These are phyloP conservation scores for Candida buenavistaensis DNA, from an alignment of 1,139 yeast species.

Conservation along the genomic window DNA sequence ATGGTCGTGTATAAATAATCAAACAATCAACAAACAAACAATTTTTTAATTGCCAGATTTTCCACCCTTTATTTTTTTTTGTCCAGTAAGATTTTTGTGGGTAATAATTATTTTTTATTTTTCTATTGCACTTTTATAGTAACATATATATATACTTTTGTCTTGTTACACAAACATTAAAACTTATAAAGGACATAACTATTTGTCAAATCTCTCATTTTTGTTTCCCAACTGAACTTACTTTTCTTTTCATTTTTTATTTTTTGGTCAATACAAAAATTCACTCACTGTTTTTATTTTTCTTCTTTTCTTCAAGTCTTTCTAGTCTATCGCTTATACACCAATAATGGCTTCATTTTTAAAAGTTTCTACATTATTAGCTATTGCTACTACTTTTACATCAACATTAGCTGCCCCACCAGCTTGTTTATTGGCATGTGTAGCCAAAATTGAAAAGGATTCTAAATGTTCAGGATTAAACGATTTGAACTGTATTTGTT, in stretches of 20 bases:
- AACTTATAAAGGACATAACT: too few species aligned
- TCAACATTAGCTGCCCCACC: constrained; percentile 74
- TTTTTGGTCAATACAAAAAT: too few species aligned
- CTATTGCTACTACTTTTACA: constrained; percentile 51
- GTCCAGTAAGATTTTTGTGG: too few species aligned
- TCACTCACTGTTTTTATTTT: constrained; percentile 2
- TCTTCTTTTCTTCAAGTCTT: constrained; percentile 6
- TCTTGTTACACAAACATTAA: too few species aligned
- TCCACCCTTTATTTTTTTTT: too few species aligned
- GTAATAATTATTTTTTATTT: too few species aligned
- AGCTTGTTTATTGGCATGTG: constrained; percentile 89
- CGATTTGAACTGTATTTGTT: constrained; percentile 67
- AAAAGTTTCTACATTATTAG: constrained; percentile 47
- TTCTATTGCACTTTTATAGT: too few species aligned
- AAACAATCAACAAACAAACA: too few species aligned
- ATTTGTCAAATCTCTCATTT: constrained; percentile 4
- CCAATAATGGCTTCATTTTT: constrained; percentile 16
- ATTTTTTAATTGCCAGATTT: too few species aligned
- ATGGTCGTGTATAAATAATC: not conserved
- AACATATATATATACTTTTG: too few species aligned
- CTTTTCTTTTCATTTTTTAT: not conserved
- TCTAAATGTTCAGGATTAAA: constrained; percentile 57
- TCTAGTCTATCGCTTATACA: constrained; percentile 8
- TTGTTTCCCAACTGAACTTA: constrained; percentile 1
- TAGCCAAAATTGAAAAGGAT: constrained; percentile 62